Base-by-base conservation (phyloP, 331 rosid species). In the Acacia concinna region DNA sequence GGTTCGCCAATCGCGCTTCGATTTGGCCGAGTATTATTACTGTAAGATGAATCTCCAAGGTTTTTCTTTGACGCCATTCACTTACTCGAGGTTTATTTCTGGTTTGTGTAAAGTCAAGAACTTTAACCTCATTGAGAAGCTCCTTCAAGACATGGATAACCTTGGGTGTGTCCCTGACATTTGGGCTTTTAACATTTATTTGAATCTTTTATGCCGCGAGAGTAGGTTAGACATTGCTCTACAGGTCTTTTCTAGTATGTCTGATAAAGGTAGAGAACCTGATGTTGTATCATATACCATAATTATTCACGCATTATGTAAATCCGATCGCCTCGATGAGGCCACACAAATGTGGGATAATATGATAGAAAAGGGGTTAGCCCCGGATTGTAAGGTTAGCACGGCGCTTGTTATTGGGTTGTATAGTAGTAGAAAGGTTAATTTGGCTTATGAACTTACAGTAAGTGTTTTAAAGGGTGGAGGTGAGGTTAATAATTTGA, bases 61-160 rank as follows among this genome's bases (percentile, higher is more conserved):
- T 2, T 93, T 93, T 85, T 93, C 98, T 44, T 83, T 95, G 51
- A 73, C 87, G 62, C 93, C 97, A 0, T 93, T 95, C 84, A 93
- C 98, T 14, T 93, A 91, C 85, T 95, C 98, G 8, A 90, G 98
- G 84, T 90, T 93, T 90, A 93, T 95, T 79, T 80, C 94, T 54
- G 97, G 91, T 8, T 83, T 95, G 37, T 93, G 98, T 60, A 23
- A 82, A 54, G 66, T 85, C 52, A 83, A 83, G 20, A 83, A 89
- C 74, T 85, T 93, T 47, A 31, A 71, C 8, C 86, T 90, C 78
- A 88, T 95, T 46, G 87, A 90, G 20, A 84, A 79, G 27, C 92
- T 95, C 2, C 86, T 95, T 8, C 59, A 64, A 1, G 94, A 95
- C 82, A 91, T 93, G 94, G 86, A 84, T 6, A 44, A 57, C 30